Base-by-base conservation (phyloP, 352 stramenopile genomes). In the Phytophthora pistaciae region DNA sequence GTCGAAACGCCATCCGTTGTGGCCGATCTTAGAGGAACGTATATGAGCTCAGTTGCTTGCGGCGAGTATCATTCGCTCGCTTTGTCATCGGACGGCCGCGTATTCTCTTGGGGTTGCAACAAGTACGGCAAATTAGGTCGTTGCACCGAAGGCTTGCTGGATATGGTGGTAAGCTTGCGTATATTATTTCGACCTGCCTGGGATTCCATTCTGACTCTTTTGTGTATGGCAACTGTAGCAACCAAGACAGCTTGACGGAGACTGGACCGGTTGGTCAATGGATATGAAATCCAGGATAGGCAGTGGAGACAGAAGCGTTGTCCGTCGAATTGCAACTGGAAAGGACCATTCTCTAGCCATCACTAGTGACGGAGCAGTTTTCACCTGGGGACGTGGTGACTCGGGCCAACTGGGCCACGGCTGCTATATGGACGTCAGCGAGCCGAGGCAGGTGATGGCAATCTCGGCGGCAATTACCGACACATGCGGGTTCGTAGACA, bases 101-200 rank as follows among this genome's bases (percentile, higher is more conserved):
- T 93, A 3, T 95, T 84, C 42, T 91, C 85, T 3, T 95, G 85
- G 88, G 88, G 88, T 10, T 88, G 86, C 74, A 91, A 90, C 65
- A 84, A 83, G 54, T 93, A 84, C 31, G 74, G 69, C 2, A 81
- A 95, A 56, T 82, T 95, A 8, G 88, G 88, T 20, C 74, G 85
- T 18, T 33, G 18, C 1, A 78, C 83, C 0, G 71, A 83, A 50
- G 67, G 60, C 7, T 70, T 86, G 25, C 50, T 79, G 0, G 82
- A 90, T 31, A 74, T 79, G 25, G 72, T 71, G 72, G 84, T 90
- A 65, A 52, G 79, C 74, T 5, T 50, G 3, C 38, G 48, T 31
- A 23, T 14, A 38, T 21, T 1, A 36, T 50, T 50, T 36, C 7
- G 20, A 31, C 55, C 7, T 21, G 10, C 31, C 60, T 44, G 6